These are phyloP conservation scores for Fusarium temperatum DNA, from an alignment of 2,329 filamentous ascomycete species.

Conservation along the genomic window DNA sequence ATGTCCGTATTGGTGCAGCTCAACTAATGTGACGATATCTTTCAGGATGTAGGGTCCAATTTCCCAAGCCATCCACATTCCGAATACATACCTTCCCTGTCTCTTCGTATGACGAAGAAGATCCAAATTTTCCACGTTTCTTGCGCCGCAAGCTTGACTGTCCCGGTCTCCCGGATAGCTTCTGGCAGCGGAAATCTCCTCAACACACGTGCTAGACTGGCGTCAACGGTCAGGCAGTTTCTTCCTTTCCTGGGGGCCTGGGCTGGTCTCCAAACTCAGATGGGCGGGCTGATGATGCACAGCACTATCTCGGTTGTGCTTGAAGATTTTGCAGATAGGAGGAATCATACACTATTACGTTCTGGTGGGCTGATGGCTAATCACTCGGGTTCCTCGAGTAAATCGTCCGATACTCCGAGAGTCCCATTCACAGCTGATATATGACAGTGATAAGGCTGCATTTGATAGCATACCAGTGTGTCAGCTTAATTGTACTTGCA, in stretches of 20 bases:
- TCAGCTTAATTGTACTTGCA: background rate
- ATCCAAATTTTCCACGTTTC: background rate
- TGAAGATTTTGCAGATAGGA: background rate
- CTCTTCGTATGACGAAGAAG: background rate
- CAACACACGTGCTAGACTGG: background rate
- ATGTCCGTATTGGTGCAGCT: background rate
- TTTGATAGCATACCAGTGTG: background rate
- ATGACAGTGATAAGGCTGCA: constrained; percentile 3
- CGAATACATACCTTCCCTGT: background rate
- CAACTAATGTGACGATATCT: background rate
- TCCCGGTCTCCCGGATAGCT: background rate
- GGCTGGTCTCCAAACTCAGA: background rate
- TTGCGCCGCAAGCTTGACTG: background rate
- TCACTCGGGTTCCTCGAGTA: background rate
- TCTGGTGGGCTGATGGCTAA: background rate
- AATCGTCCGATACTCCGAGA: background rate
- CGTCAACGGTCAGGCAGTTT: background rate
- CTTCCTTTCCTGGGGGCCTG: too few species aligned
- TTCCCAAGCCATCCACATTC: background rate
- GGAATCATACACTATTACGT: background rate
- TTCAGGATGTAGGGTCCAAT: background rate
- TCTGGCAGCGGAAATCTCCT: background rate
- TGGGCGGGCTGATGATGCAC: background rate
- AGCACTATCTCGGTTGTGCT: background rate
- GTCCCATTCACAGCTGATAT: background rate